Conservation (phyloP, 2,329 filamentous ascomycete genomes). For the Cercospora canescens region DNA sequence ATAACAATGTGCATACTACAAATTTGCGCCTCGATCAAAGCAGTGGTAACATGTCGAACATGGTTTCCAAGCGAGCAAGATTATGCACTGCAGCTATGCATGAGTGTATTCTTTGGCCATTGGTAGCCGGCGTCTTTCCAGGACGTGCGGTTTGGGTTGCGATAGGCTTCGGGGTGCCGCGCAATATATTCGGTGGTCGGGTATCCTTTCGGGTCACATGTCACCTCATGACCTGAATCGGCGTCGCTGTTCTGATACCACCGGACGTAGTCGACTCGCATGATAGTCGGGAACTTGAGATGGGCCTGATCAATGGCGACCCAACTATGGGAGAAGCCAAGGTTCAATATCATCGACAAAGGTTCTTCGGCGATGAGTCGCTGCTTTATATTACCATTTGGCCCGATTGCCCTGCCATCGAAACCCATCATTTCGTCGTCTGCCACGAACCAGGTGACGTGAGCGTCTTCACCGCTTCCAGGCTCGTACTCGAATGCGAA, state of each 20-base stretch:
- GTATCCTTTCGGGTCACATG: conserved; percentile 57
- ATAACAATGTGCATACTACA: conserved; percentile 5
- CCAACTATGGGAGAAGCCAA: conserved; percentile 55
- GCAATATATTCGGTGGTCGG: conserved; percentile 55
- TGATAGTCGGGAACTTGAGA: conserved; percentile 52
- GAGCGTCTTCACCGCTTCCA: conserved; percentile 46
- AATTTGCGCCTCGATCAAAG: conserved; percentile 5
- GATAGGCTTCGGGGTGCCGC: conserved; percentile 49
- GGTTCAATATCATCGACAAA: conserved; percentile 55
- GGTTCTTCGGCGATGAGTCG: conserved; percentile 54
- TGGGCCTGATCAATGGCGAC: conserved; percentile 47
- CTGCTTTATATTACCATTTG: conserved; percentile 54
- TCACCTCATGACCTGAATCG: conserved; percentile 42
- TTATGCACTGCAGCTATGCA: conserved; percentile 39
- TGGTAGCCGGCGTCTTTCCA: conserved; percentile 40
- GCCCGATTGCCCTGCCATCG: conserved; percentile 53
- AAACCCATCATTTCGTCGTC: conserved; percentile 53
- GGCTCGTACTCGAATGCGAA: conserved; percentile 58
- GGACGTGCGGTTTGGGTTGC: conserved; percentile 53
- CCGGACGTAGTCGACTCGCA: conserved; percentile 57
- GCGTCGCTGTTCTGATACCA: conserved; percentile 52
- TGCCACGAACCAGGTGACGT: conserved; percentile 56
- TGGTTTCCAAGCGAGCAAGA: conserved; percentile 13
- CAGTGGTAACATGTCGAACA: conserved; percentile 6
- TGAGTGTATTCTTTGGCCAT: conserved; percentile 48